These are phyloP conservation scores for Leishmania turanica DNA, from an alignment of 208 protist species.

Conservation along the genomic window DNA sequence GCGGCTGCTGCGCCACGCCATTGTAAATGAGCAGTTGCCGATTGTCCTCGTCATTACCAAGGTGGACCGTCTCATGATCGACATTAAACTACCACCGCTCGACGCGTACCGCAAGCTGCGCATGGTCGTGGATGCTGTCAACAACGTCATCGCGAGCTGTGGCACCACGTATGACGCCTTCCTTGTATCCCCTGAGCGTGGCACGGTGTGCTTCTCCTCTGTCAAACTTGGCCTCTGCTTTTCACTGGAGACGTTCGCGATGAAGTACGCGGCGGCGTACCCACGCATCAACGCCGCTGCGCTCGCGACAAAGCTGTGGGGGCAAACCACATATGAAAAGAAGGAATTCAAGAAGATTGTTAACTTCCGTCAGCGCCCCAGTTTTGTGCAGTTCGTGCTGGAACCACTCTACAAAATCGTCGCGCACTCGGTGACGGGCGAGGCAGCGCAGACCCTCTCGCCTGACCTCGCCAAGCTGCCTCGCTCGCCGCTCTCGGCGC, in stretches of 20 bases:
- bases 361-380: slow-evolving; percentile 66
- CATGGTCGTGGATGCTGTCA: slow-evolving; percentile 96
- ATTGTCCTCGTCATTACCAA: slow-evolving; percentile 97
- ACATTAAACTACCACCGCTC: slow-evolving; percentile 98
- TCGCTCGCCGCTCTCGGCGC: slow-evolving; percentile 58
- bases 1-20: slow-evolving; percentile 81
- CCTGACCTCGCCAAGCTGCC: slow-evolving; percentile 51
- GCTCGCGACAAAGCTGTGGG: slow-evolving; percentile 97
- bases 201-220: slow-evolving; percentile 94
- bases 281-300: slow-evolving; percentile 46
- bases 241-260: slow-evolving; percentile 95
- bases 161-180: slow-evolving; percentile 33
- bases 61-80: slow-evolving; percentile 98
- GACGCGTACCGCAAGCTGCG: slow-evolving; percentile 99
- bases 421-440: slow-evolving; percentile 68
- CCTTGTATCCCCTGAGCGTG: slow-evolving; percentile 75
- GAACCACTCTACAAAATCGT: slow-evolving; percentile 99
- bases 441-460: slow-evolving; percentile 50
- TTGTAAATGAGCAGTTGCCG: slow-evolving; percentile 80
- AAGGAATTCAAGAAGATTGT: slow-evolving; percentile 63
- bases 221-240: slow-evolving; percentile 92
- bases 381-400: slow-evolving; percentile 99
- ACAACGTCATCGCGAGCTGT: slow-evolving; percentile 86
- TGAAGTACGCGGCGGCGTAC: slow-evolving; percentile 91
- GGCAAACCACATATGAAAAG: slow-evolving; percentile 94